Evolutionary conservation across 495 filamentous ascomycete species (phyloP), one percentile per base, ranked within the genome.

Genomic region (Ramalina intermedia): DNA sequence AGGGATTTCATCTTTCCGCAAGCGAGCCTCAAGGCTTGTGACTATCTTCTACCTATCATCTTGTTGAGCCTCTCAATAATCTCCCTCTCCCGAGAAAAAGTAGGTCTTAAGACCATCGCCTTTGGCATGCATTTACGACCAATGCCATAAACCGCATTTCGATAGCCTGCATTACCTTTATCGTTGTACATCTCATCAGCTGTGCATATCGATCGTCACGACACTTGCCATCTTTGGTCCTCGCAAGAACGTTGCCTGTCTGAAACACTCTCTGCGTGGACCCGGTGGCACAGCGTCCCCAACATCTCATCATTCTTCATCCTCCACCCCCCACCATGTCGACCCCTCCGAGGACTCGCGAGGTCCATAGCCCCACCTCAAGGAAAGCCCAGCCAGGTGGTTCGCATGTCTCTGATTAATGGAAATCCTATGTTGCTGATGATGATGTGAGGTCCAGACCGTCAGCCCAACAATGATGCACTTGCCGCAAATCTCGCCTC

Each of bases 401-500:
- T 50, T 4, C 26, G 11, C 37, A 12, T 6, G 24, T 24, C 17
- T 49, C 8, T 12, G 42, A 18, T 37, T 13, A 17, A 8, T 16
- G 18, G 11, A 9, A 38, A 40, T 11, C 14, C 41, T 14, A 24
- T 21, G n/a, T 21, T 43, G 41, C 41, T 45, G n/a, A 21, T 23
- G 42, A 9, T 3, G 26, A 46, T 18, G 16, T 37, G 4, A 6
- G 27, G 36, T 26, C 24, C 21, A 37, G 35, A 26, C 17, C 24
- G 12, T 13, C 43, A 44, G 11, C 29, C n/a, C 43, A 37, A 18
- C 16, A 43, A 47, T 23, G 37, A 20, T 5, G 29, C 21, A 17
- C 42, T 54, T 37, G 48, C 51, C 39, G 41, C 44, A n/a, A 42
- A 55, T 16, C 40, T 39, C 37, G 45, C 45, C 14, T 11, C 17